Conservation (phyloP, 2,329 filamentous ascomycete species). For the Acrocalymma vagum region DNA sequence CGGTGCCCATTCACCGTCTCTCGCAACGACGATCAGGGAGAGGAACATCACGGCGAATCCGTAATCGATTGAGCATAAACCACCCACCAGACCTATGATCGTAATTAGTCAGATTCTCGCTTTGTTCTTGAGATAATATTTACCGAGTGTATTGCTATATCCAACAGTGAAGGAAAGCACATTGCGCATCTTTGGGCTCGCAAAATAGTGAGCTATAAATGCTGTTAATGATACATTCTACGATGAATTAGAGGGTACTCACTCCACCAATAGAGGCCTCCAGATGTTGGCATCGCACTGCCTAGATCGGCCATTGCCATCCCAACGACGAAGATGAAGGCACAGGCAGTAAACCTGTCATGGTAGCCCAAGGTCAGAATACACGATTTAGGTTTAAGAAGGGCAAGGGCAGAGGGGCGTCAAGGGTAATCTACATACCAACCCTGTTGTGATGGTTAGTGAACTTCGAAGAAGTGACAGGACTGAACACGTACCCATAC, state of each 20-base stretch:
- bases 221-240: conserved; percentile 41
- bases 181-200: conserved; percentile 62
- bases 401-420: too few species aligned
- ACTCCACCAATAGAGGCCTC: conserved; percentile 67
- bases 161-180: conserved; percentile 68
- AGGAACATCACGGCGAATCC: conserved; percentile 66
- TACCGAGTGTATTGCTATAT: conserved; percentile 68
- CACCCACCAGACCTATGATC: conserved; percentile 66
- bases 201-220: conserved; percentile 61
- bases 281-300: conserved; percentile 63
- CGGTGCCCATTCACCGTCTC: conserved; percentile 65
- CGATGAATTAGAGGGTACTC: conserved; percentile 21
- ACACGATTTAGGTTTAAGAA: too few species aligned
- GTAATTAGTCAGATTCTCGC: too few species aligned
- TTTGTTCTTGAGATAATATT: too few species aligned
- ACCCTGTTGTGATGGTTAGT: conserved; percentile 37
- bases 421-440: too few species aligned
- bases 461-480: neutral
- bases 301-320: conserved; percentile 62
- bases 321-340: conserved; percentile 67
- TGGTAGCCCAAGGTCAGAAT: too few species aligned
- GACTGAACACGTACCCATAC: conserved; percentile 59
- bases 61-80: conserved; percentile 69
- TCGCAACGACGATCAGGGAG: conserved; percentile 65
- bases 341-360: conserved; percentile 67